Evolutionary conservation across 371 early-diverging fungal species (phyloP).

Genomic region (Nematocida parisii): DNA sequence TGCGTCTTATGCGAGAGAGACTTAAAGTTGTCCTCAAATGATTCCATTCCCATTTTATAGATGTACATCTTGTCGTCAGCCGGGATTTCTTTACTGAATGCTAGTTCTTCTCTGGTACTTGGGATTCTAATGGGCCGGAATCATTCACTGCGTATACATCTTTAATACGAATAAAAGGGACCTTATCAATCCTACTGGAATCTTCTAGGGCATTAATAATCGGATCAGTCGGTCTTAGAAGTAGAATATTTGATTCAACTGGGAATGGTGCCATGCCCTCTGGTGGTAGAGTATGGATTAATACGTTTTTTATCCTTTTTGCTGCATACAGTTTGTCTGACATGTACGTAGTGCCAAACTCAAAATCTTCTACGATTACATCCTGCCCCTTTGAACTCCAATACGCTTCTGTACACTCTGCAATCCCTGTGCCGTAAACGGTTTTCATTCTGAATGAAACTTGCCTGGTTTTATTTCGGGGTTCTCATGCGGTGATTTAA

Average conservation of each 20-base stretch:
- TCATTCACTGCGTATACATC: background rate
- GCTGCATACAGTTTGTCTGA: background rate
- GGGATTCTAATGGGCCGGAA: background rate
- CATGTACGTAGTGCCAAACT: conserved; percentile 16
- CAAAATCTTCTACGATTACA: background rate
- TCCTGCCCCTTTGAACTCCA: background rate
- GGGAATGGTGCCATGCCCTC: background rate
- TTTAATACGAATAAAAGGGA: conserved; percentile 6
- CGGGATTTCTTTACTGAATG: background rate
- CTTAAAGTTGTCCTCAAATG: background rate
- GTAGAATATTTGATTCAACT: background rate
- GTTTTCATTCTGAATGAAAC: background rate
- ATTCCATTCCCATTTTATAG: conserved; percentile 18
- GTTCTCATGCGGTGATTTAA: too few species aligned
- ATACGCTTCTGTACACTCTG: background rate
- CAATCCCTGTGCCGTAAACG: background rate
- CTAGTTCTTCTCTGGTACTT: conserved; percentile 16
- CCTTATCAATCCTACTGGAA: background rate
- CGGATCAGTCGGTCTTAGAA: background rate
- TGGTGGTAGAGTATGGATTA: background rate
- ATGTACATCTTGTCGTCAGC: background rate
- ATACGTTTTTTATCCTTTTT: background rate
- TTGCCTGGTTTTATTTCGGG: too few species aligned
- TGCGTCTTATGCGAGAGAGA: background rate
- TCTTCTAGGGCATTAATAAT: background rate